Percentiles rank a stretch among this genome's conserved stretches.
These are phyloP conservation scores for Cyclostephanos invisitatus DNA, from an alignment of 108 stramenopile species.

Conservation along the genomic window DNA sequence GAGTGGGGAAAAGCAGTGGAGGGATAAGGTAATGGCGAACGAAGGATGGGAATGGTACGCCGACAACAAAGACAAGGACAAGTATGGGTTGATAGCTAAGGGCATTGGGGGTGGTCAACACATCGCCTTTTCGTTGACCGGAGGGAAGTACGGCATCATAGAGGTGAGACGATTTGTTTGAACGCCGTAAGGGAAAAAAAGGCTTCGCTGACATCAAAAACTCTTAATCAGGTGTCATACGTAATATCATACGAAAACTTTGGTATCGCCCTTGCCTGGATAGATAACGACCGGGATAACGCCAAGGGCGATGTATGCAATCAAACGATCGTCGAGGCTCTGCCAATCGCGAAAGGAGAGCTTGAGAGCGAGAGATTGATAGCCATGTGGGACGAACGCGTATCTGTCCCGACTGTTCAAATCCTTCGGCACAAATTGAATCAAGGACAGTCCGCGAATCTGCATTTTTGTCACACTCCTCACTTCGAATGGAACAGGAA, in stretches of 20 bases:
- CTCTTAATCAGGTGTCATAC: constrained; percentile 21
- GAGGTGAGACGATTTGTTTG: constrained; percentile 13
- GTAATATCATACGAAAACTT: constrained; percentile 43
- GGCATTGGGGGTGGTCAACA: constrained; percentile 24
- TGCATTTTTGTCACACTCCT: constrained; percentile 43
- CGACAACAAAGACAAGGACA: constrained; percentile 42
- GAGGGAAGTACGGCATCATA: constrained; percentile 31
- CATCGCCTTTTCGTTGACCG: constrained; percentile 27
- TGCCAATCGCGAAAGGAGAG: constrained; percentile 13
- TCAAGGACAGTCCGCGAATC: constrained; percentile 22
- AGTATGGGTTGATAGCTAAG: constrained; percentile 38
- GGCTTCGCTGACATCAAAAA: not conserved
- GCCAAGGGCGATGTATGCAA: constrained; percentile 12
- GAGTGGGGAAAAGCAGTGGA: constrained; percentile 19
- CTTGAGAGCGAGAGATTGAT: constrained; percentile 12
- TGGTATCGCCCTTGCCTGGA: constrained; percentile 35
- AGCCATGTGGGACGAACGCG: constrained; percentile 24
- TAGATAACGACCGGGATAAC: constrained; percentile 23
- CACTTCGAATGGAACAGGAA: constrained; percentile 2
- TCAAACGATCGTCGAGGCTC: constrained; percentile 1
- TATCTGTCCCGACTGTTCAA: constrained; percentile 24
- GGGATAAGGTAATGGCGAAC: constrained; percentile 8
- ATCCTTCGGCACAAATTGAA: constrained; percentile 17
- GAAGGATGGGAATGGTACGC: constrained; percentile 42
- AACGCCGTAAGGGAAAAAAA: not conserved